Evolutionary conservation across 129 eudicot species (phyloP), one percentile per base, ranked within the genome.

Genomic region (Flaveria bidentis): DNA sequence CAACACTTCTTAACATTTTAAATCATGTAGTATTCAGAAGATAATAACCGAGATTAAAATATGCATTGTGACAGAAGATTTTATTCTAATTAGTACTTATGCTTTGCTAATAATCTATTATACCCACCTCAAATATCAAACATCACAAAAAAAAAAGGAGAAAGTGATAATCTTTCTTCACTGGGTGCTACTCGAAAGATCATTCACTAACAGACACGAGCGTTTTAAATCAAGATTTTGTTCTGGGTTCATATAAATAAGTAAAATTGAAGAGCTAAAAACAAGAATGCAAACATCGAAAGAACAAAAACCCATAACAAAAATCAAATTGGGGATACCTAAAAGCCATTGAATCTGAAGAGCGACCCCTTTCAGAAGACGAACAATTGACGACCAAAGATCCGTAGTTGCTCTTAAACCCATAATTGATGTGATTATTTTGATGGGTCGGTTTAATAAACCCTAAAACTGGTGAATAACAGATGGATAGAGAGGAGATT

Each of bases 331-430:
- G 49, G 56, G 44, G 66, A 50, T 80, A 89, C 96, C 97, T 87
- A 80, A 74, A 73, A 44, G 87, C 55, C 84, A 76, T 55, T 60
- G 90, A 76, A 79, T 89, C 92, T 16, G 96, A 76, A 49, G 91
- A 64, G 18, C 81, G 69, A 67, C 76, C 78, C 80, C 23, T 57
- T 25, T 81, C 84, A 75, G 90, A 72, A 73, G 89, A 84, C 18
- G 90, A 84, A 73, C 91, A 92, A 33, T 81, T 86, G 62, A 92
- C 36, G 33, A 78, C 84, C 55, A 88, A 63, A 60, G 86, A 64
- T 9, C 42, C 70, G 67, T 69, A 64, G 66, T 80, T 77, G 73
- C 64, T 76, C 68, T 56, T 61, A 75, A 44, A 82, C 45, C 86
- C 84, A 78, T 75, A 63, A 25, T 16, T 22, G 2, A 79, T 22